These are phyloP conservation scores for Giardia muris DNA, from an alignment of 208 protist genomes.

Conservation along the genomic window DNA sequence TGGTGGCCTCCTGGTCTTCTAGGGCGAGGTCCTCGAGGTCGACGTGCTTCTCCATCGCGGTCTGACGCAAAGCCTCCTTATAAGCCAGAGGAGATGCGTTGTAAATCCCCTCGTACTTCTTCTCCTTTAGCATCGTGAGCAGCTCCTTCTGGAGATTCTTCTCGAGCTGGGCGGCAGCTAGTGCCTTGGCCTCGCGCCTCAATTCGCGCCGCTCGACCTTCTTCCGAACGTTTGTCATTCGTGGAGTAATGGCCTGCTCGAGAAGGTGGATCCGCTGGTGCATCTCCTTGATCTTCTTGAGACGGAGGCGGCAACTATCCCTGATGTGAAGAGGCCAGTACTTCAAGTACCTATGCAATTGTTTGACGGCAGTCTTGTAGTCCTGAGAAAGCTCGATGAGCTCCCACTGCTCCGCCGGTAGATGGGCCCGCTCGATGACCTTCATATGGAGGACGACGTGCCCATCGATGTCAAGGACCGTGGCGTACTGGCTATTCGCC, in stretches of 20 bases:
- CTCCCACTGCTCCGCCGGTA: slow-evolving; percentile 86
- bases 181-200: slow-evolving; percentile 75
- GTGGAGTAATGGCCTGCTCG: not conserved
- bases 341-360: slow-evolving; percentile 78
- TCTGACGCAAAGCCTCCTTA: not conserved
- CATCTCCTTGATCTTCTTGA: slow-evolving; percentile 71
- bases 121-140: slow-evolving; percentile 66
- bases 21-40: not conserved
- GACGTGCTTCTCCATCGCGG: not conserved
- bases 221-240: slow-evolving; percentile 6
- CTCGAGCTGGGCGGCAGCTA: slow-evolving; percentile 78
- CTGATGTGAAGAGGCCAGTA: slow-evolving; percentile 60
- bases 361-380: slow-evolving; percentile 69
- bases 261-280: slow-evolving; percentile 4
- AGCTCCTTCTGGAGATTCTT: slow-evolving; percentile 86
- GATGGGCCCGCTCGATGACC: slow-evolving; percentile 88
- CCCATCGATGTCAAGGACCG: slow-evolving; percentile 82
- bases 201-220: slow-evolving; percentile 50
- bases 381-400: slow-evolving; percentile 78
- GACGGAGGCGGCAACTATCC: slow-evolving; percentile 70
- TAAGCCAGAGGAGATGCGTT: not conserved
- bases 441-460: slow-evolving; percentile 89
- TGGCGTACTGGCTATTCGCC: slow-evolving; percentile 89
- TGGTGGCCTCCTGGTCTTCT: no score
- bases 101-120: slow-evolving; percentile 22